Evolutionary conservation across 2,329 filamentous ascomycete genomes (phyloP).

Genomic region (Aspergillus sergii): DNA sequence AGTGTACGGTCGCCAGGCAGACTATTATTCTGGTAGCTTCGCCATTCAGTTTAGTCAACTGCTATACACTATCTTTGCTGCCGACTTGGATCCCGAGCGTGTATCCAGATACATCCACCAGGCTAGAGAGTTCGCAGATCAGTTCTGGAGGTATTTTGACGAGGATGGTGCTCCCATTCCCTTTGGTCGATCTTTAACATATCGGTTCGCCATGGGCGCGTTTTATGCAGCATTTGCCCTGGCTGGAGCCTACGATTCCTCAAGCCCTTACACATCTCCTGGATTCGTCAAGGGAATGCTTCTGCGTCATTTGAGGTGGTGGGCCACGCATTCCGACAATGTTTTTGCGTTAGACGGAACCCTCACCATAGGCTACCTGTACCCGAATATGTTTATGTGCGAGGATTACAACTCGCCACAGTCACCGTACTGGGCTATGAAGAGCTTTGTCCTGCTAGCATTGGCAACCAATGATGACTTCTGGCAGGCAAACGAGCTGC

Average conservation of each 20-base stretch:
- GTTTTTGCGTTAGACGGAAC: constrained; percentile 56
- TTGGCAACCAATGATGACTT: constrained; percentile 45
- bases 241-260: constrained; percentile 44
- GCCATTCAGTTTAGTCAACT: constrained; percentile 57
- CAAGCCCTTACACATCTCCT: constrained; percentile 38
- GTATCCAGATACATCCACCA: constrained; percentile 40
- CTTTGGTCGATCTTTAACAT: constrained; percentile 55
- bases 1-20: constrained; percentile 41
- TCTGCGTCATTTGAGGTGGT: constrained; percentile 55
- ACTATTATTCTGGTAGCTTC: constrained; percentile 59
- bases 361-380: constrained; percentile 51
- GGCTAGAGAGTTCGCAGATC: constrained; percentile 45
- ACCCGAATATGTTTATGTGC: constrained; percentile 57
- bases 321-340: constrained; percentile 43
- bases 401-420: constrained; percentile 63
- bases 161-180: constrained; percentile 52
- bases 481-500: constrained; percentile 47
- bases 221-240: constrained; percentile 53
- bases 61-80: constrained; percentile 49
- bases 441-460: constrained; percentile 50
- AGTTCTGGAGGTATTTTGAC: constrained; percentile 55
- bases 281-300: constrained; percentile 54
- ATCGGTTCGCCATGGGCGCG: constrained; percentile 54
- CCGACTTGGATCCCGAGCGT: constrained; percentile 44
- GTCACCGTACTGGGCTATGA: constrained; percentile 58